Evolutionary conservation across 306 rosid genomes (phyloP), one percentile per base, ranked within the genome.

Genomic region (Canavalia gladiata): DNA sequence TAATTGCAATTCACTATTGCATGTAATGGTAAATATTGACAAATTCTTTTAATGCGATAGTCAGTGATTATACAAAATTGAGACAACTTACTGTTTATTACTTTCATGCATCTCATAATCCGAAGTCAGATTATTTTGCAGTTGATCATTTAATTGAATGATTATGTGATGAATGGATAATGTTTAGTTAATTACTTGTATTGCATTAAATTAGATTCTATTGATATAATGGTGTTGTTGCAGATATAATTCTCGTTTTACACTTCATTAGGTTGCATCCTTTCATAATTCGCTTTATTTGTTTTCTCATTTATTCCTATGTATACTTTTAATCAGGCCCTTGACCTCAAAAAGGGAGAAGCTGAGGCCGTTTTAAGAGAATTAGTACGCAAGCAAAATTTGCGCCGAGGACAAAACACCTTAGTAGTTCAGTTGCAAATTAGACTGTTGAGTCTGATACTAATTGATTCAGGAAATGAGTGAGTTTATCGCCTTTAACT

Each of bases 341-440:
- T 87, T 58, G 76, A 82, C 35, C 18, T 79, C 5, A 84, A 82
- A 28, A 66, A 82, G 50, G 88, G 90, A 50, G 88, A 84, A 75
- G 85, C 81, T 7, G 83, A 30, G 31, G 85, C 81, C 1, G 72
- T 84, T 8, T 70, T 87, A 37, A 73, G 84, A 75, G 84, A 83
- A 42, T 30, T 87, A 45, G 25, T 79, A 13, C 65, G 54, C 1
- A 71, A 65, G 39, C 78, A 51, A 64, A 75, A 5, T 37, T 37
- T 74, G 63, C 78, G 81, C 11, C 59, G 47, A 2, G 76, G 70
- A 41, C 70, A 35, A 45, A 82, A 50, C 25, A 63, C 83, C 8
- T 64, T 79, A 7, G 62, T 41, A 9, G 56, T 69, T 75, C 83
- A 82, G 35, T 75, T 87, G 41, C 83, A 79, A n/a, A 57, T 50